phyloP scores from a whole-genome alignment of 176 grass and related monocot species.

The Pontederia crassipes region DNA sequence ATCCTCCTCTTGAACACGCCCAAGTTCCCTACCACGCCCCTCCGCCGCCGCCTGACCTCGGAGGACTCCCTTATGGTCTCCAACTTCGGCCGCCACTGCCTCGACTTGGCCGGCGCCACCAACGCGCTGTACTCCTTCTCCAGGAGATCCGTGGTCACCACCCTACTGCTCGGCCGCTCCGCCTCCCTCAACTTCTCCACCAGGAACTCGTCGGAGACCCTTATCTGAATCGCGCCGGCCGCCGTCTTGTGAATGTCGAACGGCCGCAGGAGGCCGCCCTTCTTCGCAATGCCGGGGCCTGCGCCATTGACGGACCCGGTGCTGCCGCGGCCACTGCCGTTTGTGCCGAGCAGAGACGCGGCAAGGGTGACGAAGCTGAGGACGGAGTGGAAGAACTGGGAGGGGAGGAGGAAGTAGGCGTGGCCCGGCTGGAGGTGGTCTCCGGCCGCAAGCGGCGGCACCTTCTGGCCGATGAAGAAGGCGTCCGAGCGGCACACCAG shows the following conservation, averaged over 20 bases:
- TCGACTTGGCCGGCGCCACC: conserved; percentile 37
- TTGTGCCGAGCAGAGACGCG: conserved; percentile 37
- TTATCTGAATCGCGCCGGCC: conserved; percentile 60
- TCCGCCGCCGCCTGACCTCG: background rate
- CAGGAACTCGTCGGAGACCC: conserved; percentile 59
- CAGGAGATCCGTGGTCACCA: conserved; percentile 40
- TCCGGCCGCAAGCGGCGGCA: conserved; percentile 37
- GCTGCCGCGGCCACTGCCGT: background rate
- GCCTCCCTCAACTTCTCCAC: background rate
- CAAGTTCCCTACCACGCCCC: background rate
- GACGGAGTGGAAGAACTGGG: conserved; percentile 81
- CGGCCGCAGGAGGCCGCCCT: conserved; percentile 21
- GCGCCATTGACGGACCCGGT: background rate
- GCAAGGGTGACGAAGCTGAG: conserved; percentile 85
- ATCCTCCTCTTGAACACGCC: background rate
- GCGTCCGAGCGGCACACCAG: conserved; percentile 86
- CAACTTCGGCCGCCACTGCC: conserved; percentile 54
- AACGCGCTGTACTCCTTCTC: conserved; percentile 83
- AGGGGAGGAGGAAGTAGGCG: conserved; percentile 71
- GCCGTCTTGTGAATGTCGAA: conserved; percentile 71
- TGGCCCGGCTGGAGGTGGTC: conserved; percentile 59
- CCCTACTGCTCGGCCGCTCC: background rate
- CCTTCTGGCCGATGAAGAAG: conserved; percentile 71
- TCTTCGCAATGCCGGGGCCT: background rate
- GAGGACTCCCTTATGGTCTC: conserved; percentile 32